A percentile compares a stretch with the other conserved stretches of the same genome.
phyloP scores from a whole-genome alignment of 148 eudicot species.

The Arbutus unedo region DNA sequence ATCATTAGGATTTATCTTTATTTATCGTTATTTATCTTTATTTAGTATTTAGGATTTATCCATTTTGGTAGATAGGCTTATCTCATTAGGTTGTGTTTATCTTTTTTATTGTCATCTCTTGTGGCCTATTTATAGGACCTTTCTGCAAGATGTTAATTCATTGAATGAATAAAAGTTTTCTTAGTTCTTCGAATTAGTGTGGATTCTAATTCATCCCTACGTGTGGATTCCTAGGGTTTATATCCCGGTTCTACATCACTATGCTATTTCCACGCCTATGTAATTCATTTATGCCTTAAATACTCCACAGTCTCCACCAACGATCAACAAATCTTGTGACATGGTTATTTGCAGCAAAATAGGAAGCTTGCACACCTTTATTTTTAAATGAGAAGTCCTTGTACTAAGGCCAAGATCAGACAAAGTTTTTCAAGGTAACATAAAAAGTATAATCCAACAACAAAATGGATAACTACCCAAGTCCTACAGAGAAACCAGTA shows the following conservation, averaged over 20 bases:
- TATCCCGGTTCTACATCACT: not conserved
- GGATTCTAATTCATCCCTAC: too few species aligned
- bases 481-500: not conserved
- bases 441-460: not conserved
- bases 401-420: not conserved
- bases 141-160: too few species aligned
- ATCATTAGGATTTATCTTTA: too few species aligned
- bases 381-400: not conserved
- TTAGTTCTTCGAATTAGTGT: too few species aligned
- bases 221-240: too few species aligned
- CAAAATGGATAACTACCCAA: not conserved
- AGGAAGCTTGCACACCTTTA: not conserved
- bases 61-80: too few species aligned
- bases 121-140: too few species aligned
- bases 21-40: too few species aligned
- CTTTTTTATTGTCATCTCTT: too few species aligned
- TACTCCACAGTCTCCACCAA: not conserved
- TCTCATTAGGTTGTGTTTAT: too few species aligned
- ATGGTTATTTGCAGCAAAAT: not conserved
- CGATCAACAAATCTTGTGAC: not conserved
- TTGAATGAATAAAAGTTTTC: too few species aligned
- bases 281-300: not conserved
- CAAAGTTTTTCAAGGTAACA: not conserved
- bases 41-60: too few species aligned
- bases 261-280: not conserved